Percentiles rank a stretch among this genome's conserved stretches.
Evolutionary conservation across 139 green algal genomes (phyloP).

Genomic region (Zygnema cylindricum): DNA sequence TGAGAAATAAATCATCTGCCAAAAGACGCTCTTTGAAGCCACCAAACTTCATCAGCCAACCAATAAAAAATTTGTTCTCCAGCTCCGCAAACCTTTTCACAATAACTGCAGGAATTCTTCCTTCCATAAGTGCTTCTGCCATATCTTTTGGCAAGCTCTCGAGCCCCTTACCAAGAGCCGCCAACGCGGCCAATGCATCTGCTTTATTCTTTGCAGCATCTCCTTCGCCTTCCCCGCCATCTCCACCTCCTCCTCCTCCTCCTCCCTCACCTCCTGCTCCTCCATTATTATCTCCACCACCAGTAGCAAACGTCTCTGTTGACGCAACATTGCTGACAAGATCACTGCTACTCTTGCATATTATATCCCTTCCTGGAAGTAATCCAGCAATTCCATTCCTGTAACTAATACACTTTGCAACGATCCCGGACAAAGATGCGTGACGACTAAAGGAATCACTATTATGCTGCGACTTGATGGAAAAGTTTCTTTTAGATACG

Average conservation of each 20-base stretch:
- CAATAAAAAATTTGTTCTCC: slow-evolving; percentile 50
- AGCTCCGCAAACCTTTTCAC: slow-evolving; percentile 46
- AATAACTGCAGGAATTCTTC: slow-evolving; percentile 43
- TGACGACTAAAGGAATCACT: too few relatives aligned
- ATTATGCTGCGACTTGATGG: too few relatives aligned
- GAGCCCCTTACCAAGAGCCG: slow-evolving; percentile 21
- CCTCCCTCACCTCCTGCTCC: background rate
- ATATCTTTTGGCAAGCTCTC: slow-evolving; percentile 61
- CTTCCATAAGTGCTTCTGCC: slow-evolving; percentile 29
- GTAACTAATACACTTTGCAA: too few relatives aligned
- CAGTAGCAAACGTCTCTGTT: slow-evolving; percentile 8
- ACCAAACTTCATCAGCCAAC: slow-evolving; percentile 57
- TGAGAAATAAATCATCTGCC: slow-evolving; percentile 87
- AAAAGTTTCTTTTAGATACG: too few relatives aligned
- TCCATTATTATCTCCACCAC: background rate
- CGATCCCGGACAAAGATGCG: too few relatives aligned
- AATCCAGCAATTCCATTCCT: too few relatives aligned
- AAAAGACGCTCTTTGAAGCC: slow-evolving; percentile 93
- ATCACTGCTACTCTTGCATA: background rate
- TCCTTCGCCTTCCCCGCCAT: background rate
- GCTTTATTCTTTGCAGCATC: slow-evolving; percentile 43
- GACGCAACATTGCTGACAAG: background rate
- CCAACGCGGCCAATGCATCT: slow-evolving; percentile 38
- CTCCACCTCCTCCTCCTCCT: background rate
- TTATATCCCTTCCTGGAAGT: too few relatives aligned